Base-by-base conservation (phyloP, 345 rosid genomes). In the Gossypium rotundifolium region DNA sequence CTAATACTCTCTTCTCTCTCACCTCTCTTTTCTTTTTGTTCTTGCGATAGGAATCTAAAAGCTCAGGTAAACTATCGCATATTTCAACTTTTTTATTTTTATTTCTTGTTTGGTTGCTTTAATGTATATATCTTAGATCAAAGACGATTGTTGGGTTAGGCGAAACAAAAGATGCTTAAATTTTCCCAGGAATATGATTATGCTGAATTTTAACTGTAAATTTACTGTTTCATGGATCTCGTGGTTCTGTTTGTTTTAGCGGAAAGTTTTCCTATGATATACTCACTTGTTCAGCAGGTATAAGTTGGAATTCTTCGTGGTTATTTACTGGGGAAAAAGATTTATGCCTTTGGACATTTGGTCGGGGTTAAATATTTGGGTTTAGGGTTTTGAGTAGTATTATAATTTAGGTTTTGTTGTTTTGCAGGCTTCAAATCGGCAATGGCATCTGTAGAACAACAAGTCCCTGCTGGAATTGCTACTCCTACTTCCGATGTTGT, bases 391-490 rank as follows among this genome's bases (percentile, higher is more conserved):
- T 29, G 7, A 51, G 10, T 52, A 1, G 4, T 6, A n/a, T 59
- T 70, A 67, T 58, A 54, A 6, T 71, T 51, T 52, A 52, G 63
- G 54, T 20, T 23, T 80, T 67, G 12, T 64, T 71, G 17, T 29
- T 65, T 70, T 77, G 67, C 79, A 77, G 80, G 73, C 71, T 55
- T 52, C 22, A 62, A 20, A 59, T 69, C 52, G 55, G 78, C 69
- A 38, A 87, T 87, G 94, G 91, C 86, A 72, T 71, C 85, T 58
- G 67, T 75, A 6, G 86, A 83, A 68, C 89, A 83, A 77, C 84
- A 80, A 79, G 85, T 80, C 71, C 83, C 83, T 45, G 23, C 84
- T 67, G 81, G 77, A 75, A 73, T 78, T 63, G 70, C 84, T 13
- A 64, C 86, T 67, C 87, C 89, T 44, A 60, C 70, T 44, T 74